phyloP scores from a whole-genome alignment of 176 grass and related monocot genomes.

The Coix lacrymajobi region DNA sequence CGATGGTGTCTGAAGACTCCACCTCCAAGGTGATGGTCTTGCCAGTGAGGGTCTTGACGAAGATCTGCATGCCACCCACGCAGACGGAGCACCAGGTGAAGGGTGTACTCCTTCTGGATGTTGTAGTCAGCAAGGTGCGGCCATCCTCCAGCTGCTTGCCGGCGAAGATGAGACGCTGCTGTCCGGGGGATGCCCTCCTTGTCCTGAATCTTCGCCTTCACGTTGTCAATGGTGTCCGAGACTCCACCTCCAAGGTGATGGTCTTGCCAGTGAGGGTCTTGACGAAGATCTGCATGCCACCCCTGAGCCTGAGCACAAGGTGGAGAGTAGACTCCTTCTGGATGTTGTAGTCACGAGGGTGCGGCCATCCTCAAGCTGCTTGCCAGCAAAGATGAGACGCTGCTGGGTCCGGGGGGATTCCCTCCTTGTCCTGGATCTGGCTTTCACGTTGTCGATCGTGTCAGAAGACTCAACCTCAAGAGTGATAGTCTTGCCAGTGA shows the following conservation, averaged over 20 bases:
- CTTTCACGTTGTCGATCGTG: conserved; percentile 73
- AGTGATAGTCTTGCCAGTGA: conserved; percentile 75
- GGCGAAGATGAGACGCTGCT: conserved; percentile 60
- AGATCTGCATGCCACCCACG: conserved; percentile 57
- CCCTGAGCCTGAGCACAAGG: conserved; percentile 65
- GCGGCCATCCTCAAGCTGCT: too few relatives aligned
- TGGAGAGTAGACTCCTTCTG: too few relatives aligned
- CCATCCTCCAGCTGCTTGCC: conserved; percentile 74
- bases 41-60: conserved; percentile 59
- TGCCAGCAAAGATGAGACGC: too few relatives aligned
- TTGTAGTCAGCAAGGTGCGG: conserved; percentile 61
- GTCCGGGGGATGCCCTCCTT: conserved; percentile 79
- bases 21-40: conserved; percentile 77
- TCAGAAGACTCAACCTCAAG: conserved; percentile 49
- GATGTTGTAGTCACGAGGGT: too few relatives aligned
- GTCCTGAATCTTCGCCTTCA: conserved; percentile 75
- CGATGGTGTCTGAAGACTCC: conserved; percentile 39
- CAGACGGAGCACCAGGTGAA: conserved; percentile 44
- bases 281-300: conserved; percentile 17
- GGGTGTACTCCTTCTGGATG: conserved; percentile 77
- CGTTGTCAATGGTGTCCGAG: conserved; percentile 48
- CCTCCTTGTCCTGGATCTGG: conserved; percentile 82
- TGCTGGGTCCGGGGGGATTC: too few relatives aligned
- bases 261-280: conserved; percentile 49
- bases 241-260: conserved; percentile 54